A percentile compares a stretch with the other conserved stretches of the same genome.
Conservation (phyloP, 2,329 filamentous ascomycete species). For the Penicillium verrucosum region DNA sequence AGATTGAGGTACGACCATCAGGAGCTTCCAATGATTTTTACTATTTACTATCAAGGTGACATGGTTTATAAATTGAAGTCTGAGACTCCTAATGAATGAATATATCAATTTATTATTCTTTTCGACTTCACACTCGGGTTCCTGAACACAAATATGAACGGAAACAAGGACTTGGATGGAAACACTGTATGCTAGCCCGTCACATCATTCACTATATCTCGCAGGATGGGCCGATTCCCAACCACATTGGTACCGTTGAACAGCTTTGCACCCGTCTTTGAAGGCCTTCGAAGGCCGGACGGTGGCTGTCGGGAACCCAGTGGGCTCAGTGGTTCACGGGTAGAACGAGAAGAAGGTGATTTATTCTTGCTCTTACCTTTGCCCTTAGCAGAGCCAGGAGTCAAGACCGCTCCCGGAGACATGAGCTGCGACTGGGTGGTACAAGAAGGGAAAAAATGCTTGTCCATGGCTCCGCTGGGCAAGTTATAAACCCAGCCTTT, state of each 20-base stretch:
- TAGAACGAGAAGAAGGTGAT: conserved; percentile 8
- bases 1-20: too few relatives aligned
- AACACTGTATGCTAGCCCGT: conserved; percentile 23
- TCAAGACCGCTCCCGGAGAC: conserved; percentile 14
- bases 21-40: too few relatives aligned
- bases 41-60: too few relatives aligned
- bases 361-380: conserved; percentile 10
- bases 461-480: conserved; percentile 59
- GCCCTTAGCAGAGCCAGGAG: conserved; percentile 3
- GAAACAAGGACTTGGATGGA: background rate
- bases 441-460: conserved; percentile 62
- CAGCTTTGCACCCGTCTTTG: conserved; percentile 58
- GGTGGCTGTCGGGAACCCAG: conserved; percentile 26
- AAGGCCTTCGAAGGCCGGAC: conserved; percentile 50
- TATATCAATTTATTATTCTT: too few relatives aligned
- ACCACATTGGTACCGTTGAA: conserved; percentile 53
- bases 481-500: conserved; percentile 79
- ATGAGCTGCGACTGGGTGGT: conserved; percentile 22
- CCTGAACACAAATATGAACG: background rate
- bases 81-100: too few relatives aligned
- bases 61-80: too few relatives aligned
- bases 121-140: too few relatives aligned
- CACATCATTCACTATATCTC: conserved; percentile 72
- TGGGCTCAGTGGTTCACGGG: conserved; percentile 32
- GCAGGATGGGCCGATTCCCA: conserved; percentile 65